phyloP scores from a whole-genome alignment of 179 eudicot genomes.

The Drosera spatulata region DNA sequence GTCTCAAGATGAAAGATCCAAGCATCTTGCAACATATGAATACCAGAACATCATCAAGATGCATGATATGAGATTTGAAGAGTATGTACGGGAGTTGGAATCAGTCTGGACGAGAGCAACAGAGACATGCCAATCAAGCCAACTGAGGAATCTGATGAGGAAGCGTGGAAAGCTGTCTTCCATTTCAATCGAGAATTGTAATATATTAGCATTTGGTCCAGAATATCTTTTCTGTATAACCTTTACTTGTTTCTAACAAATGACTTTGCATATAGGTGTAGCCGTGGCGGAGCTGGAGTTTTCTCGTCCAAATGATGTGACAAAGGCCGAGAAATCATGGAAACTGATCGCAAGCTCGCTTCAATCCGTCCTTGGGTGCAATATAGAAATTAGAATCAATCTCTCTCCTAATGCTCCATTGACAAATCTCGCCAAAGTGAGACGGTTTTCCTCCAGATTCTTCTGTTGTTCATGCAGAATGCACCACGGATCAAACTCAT shows the following conservation, averaged over 20 bases:
- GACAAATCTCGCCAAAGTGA: constrained; percentile 19
- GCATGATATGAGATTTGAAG: constrained; percentile 32
- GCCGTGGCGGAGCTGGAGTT: constrained; percentile 81
- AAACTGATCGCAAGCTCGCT: constrained; percentile 70
- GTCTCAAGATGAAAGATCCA: constrained; percentile 65
- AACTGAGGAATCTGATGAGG: constrained; percentile 49
- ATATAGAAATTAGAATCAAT: constrained; percentile 76
- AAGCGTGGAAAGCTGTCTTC: constrained; percentile 75
- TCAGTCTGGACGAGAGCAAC: constrained; percentile 69
- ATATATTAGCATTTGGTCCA: not conserved
- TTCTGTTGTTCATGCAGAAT: constrained; percentile 58
- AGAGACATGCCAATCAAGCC: constrained; percentile 50
- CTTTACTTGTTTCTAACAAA: too few species aligned
- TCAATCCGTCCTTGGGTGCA: constrained; percentile 58
- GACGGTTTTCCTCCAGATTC: constrained; percentile 48
- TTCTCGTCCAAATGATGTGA: constrained; percentile 40
- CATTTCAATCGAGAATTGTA: constrained; percentile 66
- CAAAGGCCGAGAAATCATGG: constrained; percentile 93
- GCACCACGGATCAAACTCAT: constrained; percentile 20
- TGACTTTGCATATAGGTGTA: constrained; percentile 24
- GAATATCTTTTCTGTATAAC: not conserved
- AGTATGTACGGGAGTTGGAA: constrained; percentile 39
- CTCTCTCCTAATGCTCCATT: constrained; percentile 12
- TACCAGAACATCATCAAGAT: constrained; percentile 24
- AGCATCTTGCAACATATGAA: constrained; percentile 44